Evolutionary conservation across 495 filamentous ascomycete genomes (phyloP).

Genomic region (Elaphomyces granulatus): DNA sequence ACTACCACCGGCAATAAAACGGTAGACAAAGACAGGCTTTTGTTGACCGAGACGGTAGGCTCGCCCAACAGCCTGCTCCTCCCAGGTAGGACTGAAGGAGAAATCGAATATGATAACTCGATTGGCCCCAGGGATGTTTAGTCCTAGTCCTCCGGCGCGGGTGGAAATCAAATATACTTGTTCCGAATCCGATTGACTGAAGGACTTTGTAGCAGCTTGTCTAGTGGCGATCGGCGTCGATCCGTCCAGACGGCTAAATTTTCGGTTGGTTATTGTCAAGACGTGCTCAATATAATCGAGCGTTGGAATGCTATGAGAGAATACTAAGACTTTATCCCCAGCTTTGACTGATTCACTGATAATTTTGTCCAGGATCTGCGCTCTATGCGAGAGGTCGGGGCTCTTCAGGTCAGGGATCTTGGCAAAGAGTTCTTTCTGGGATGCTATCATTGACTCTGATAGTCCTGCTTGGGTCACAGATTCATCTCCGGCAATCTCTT

Average conservation of each 20-base stretch:
- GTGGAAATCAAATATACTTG: constrained; percentile 70
- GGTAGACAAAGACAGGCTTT: constrained; percentile 79
- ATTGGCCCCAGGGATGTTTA: constrained; percentile 79
- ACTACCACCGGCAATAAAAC: constrained; percentile 65
- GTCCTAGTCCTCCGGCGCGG: constrained; percentile 59
- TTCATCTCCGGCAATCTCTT: constrained; percentile 15
- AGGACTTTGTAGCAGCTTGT: constrained; percentile 45
- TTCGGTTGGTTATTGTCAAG: constrained; percentile 28
- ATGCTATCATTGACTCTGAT: constrained; percentile 12
- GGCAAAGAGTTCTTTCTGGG: constrained; percentile 19
- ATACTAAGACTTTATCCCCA: constrained; percentile 60
- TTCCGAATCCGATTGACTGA: constrained; percentile 38
- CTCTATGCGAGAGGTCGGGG: constrained; percentile 45
- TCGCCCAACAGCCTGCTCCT: constrained; percentile 80
- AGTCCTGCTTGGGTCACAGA: constrained; percentile 19
- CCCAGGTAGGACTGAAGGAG: constrained; percentile 62
- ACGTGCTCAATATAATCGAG: constrained; percentile 51
- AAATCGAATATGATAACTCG: constrained; percentile 82
- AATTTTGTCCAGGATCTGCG: constrained; percentile 49
- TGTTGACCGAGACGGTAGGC: constrained; percentile 76
- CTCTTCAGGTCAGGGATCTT: constrained; percentile 18
- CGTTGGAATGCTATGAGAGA: constrained; percentile 57
- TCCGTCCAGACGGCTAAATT: constrained; percentile 53
- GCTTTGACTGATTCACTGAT: constrained; percentile 41
- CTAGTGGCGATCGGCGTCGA: constrained; percentile 35